Evolutionary conservation across 352 stramenopile species (phyloP), one percentile per base, ranked within the genome.

Genomic region (Phytopythium aichiense): DNA sequence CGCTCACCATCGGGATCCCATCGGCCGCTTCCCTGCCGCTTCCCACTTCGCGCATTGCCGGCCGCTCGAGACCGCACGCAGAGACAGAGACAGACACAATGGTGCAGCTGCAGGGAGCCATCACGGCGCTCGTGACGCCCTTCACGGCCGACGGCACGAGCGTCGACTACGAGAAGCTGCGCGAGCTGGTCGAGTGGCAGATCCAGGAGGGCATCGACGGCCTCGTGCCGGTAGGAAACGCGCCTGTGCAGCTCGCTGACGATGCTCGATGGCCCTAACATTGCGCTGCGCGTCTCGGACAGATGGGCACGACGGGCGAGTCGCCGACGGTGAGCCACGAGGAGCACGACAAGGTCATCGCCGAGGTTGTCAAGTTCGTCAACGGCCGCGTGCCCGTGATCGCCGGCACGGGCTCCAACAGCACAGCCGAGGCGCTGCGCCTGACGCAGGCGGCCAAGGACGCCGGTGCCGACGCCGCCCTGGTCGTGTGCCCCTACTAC

Each of bases 401-500:
- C 60, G 95, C 94, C 23, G 96, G 96, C 58, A 98, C 94, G 51
- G 97, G 97, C 58, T 98, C 96, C 53, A 99, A 97, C 86, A 96
- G 80, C 76, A 97, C 90, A 12, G 69, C 63, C 11, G 89, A 94
- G 60, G 88, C 88, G 23, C 69, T 97, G 71, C 87, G 87, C n/a
- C 58, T 95, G 60, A 97, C 89, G 23, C 74, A 81, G 37, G 84
- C 86, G 22, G 93, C 95, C 38, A 97, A 97, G 62, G 90, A 98
- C 58, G 80, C 88, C 23, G 97, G 97, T 18, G 94, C 88, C 54
- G 96, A 99, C 74, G 96, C 94, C 31, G 96, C 82, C 52, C 79
- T 99, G 2, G 84, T 99, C 35, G 96, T 99, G 6, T 98, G 95
- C 63, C 97, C 97, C 53, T 99, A 99, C 79, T 99, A 99, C 81